Evolutionary conservation across 148 eudicot species (phyloP).

Genomic region (Rhododendron simsii): DNA sequence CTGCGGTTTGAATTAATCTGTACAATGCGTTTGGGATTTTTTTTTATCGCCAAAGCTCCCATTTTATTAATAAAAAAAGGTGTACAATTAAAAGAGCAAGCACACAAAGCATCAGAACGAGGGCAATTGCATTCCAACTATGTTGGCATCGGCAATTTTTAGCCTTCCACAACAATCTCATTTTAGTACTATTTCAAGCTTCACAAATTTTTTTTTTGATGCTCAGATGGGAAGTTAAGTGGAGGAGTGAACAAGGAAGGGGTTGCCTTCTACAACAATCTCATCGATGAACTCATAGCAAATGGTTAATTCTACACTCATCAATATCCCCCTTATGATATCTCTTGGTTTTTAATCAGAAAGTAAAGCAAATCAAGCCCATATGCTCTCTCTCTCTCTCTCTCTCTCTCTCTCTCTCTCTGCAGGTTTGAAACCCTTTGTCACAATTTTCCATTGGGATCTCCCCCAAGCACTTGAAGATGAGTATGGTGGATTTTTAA

Average conservation of each 20-base stretch:
- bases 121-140: too few species aligned
- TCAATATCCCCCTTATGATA: neutral
- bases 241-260: conserved; percentile 2
- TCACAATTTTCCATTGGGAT: conserved; percentile 17
- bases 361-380: neutral
- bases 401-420: neutral
- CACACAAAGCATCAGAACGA: too few species aligned
- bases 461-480: conserved; percentile 17
- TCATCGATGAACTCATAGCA: neutral
- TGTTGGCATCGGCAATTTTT: too few species aligned
- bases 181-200: too few species aligned
- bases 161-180: too few species aligned
- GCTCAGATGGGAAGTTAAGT: neutral
- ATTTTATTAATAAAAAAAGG: too few species aligned
- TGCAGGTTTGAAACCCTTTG: neutral
- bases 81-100: too few species aligned
- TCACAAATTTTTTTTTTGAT: neutral
- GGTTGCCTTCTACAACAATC: neutral
- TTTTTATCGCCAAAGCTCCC: too few species aligned
- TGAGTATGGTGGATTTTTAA: conserved; percentile 8
- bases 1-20: too few species aligned
- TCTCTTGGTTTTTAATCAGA: neutral
- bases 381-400: too few species aligned
- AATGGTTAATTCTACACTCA: neutral
- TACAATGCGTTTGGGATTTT: too few species aligned